Conservation (phyloP, 2,329 filamentous ascomycete species). For the Trichoderma lentiforme region DNA sequence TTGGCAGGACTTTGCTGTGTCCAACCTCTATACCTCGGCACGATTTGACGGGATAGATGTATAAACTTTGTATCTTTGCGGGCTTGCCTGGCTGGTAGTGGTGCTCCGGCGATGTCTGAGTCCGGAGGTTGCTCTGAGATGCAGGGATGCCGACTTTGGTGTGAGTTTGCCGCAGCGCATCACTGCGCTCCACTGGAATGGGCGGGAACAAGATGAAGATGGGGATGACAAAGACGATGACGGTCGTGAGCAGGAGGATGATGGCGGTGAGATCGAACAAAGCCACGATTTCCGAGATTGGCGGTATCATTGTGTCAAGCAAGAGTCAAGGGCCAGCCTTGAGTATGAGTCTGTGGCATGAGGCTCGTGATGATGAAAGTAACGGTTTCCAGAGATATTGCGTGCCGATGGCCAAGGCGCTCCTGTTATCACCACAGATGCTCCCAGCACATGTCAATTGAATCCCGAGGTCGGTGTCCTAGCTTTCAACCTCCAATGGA, state of each 20-base stretch:
- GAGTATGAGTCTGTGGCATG: not conserved
- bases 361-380: not conserved
- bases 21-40: slow-evolving; percentile 73
- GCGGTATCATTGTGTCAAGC: slow-evolving; percentile 23
- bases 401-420: not conserved
- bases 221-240: slow-evolving; percentile 51
- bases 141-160: slow-evolving; percentile 43
- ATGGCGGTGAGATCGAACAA: slow-evolving; percentile 33
- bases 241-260: slow-evolving; percentile 42
- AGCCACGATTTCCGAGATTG: slow-evolving; percentile 23
- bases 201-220: slow-evolving; percentile 55
- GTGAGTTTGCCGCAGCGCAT: slow-evolving; percentile 55
- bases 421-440: not conserved
- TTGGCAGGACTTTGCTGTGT: slow-evolving; percentile 59
- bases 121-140: slow-evolving; percentile 37
- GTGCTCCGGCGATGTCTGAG: slow-evolving; percentile 26
- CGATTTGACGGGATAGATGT: slow-evolving; percentile 80
- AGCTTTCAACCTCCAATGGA: not conserved
- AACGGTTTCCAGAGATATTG: not conserved
- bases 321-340: not conserved
- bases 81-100: slow-evolving; percentile 23
- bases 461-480: not conserved
- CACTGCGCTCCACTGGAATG: slow-evolving; percentile 49
- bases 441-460: not conserved
- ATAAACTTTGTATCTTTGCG: slow-evolving; percentile 57